Base-by-base conservation (phyloP, 345 rosid genomes). In the Eucalyptus shirleyi region DNA sequence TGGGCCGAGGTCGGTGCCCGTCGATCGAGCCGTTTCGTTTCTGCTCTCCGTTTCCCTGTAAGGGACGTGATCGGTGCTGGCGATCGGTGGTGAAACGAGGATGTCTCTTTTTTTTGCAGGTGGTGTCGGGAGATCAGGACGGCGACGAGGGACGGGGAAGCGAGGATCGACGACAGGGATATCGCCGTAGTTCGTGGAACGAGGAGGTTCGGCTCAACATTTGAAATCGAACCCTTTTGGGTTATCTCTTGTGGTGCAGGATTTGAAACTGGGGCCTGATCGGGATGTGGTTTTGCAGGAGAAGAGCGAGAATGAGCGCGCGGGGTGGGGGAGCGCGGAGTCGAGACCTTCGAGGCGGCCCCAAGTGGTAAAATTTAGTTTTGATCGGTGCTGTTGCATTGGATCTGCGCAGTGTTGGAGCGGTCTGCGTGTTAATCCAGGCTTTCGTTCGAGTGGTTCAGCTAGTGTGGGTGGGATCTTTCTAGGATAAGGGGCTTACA, bases 81-180 rank as follows among this genome's bases (percentile, higher is more conserved):
- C 7, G 59, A 53, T 81, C 42, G 62, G 42, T 83, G 65, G 88
- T 87, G 86, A 47, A 82, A 62, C 88, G 89, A 47, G 24, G 15
- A 60, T 60, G 13, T 28, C 5, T 53, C 19, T 17, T 50, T 6
- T 50, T 44, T 34, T 15, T 12, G 89, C 92, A 97, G 99, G 98
- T 97, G 90, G 98, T 96, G 88, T 94, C 97, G 4, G 98, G 95
- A 56, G 95, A 95, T 67, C 92, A 91, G 89, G 96, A 93, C 60
- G 83, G 86, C 32, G 91, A 59, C 47, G 92, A 90, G 89, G 90
- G 51, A 23, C 90, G 89, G 42, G 69, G 86, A 16, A 56, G 86
- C 51, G 37, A 53, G 21, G 26, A 53, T n/a, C 81, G 89, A 30
- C 81, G 89, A 30, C 90, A 85, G 37, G 86, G 89, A 10, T 42